These are phyloP conservation scores for Heterobasidion irregulare DNA, from an alignment of 1,284 basidiomycete genomes.

Conservation along the genomic window DNA sequence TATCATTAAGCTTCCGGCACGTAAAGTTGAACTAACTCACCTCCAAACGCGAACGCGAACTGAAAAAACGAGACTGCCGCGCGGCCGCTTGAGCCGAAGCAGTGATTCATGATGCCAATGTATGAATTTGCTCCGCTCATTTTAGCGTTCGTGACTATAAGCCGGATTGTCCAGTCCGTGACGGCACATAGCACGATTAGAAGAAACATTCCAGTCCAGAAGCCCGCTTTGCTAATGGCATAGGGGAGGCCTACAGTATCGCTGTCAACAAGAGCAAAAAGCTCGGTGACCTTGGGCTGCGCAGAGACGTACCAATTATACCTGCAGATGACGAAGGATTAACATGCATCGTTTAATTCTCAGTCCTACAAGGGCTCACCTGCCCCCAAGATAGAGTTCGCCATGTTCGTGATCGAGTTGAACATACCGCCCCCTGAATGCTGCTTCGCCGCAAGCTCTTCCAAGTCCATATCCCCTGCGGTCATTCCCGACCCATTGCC, in stretches of 20 bases:
- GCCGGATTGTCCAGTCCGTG: slow-evolving; percentile 97
- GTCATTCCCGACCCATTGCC: slow-evolving; percentile 16
- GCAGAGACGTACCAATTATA: slow-evolving; percentile 64
- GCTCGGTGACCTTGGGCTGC: background rate
- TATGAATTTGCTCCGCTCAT: slow-evolving; percentile 89
- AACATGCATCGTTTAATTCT: background rate
- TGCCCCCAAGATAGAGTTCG: slow-evolving; percentile 95
- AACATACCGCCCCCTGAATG: slow-evolving; percentile 72
- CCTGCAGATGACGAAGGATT: slow-evolving; percentile 30
- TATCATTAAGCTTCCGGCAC: background rate
- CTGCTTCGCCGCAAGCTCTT: slow-evolving; percentile 58
- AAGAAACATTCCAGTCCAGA: slow-evolving; percentile 79
- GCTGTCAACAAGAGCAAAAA: background rate
- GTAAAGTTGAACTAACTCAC: slow-evolving; percentile 30
- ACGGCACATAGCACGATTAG: slow-evolving; percentile 76
- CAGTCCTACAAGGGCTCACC: slow-evolving; percentile 36
- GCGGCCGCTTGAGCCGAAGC: slow-evolving; percentile 84
- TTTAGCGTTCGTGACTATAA: slow-evolving; percentile 95
- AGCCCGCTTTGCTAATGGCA: slow-evolving; percentile 88
- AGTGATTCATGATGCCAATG: slow-evolving; percentile 94
- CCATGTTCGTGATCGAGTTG: slow-evolving; percentile 89
- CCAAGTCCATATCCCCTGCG: slow-evolving; percentile 40
- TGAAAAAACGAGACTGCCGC: slow-evolving; percentile 97
- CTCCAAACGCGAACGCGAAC: slow-evolving; percentile 95
- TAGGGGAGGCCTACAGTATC: slow-evolving; percentile 74